Evolutionary conservation across 1,284 basidiomycete species (phyloP), one percentile per base, ranked within the genome.

Genomic region (Afroboletus lepidellus): DNA sequence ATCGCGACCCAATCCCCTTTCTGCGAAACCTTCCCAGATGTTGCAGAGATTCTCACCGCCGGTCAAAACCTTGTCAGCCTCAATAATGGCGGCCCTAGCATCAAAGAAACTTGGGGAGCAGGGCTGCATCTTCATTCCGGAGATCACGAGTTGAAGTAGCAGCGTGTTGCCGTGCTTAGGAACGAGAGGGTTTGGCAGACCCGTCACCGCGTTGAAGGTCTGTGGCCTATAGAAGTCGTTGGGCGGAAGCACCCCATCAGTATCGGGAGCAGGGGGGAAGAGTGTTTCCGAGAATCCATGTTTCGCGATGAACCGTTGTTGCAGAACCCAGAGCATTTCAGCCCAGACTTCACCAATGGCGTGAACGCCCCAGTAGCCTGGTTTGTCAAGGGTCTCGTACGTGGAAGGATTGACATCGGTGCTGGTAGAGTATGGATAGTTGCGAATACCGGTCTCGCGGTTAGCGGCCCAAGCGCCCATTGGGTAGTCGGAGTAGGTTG

Each of bases 401-500:
- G 87, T 91, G 55, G 89, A 91, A 0, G 94, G 95, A 77, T 97
- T 98, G 70, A 89, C 65, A 12, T 82, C 83, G 38, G 77, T 72
- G 74, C 93, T 82, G 75, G 82, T 84, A 67, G 91, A 90, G 76
- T 96, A 97, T 12, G 79, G 70, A 72, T 84, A 98, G 77, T 94
- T 93, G 51, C 95, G 79, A 69, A 98, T 98, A 48, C 95, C 95
- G 1, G 60, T 69, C 5, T 63, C 74, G 38, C 77, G 73, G 74
- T 95, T 94, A 27, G 92, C 85, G 51, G 94, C 95, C 94, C 95
- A 98, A 12, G 90, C 81, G 51, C 94, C 95, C 94, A 98, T 97
- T 5, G 90, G 74, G 69, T 83, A 95, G 71, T 90, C 87, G 21
- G 77, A 77, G 74, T 92, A 90, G 51, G 75, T 76, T 58, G 78